These are phyloP conservation scores for Starmerella powellii DNA, from an alignment of 805 yeast species.

Conservation along the genomic window DNA sequence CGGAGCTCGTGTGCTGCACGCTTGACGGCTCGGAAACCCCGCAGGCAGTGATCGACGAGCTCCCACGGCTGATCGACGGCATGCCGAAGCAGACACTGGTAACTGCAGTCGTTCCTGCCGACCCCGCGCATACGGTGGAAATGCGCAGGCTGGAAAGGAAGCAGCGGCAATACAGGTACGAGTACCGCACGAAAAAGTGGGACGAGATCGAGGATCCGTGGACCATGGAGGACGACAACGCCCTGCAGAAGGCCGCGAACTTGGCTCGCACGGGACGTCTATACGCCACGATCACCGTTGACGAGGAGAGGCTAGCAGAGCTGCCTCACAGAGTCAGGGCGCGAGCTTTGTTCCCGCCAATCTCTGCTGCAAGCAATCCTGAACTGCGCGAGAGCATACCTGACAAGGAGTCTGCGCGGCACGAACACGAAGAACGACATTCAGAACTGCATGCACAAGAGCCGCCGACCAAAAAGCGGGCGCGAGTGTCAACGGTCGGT, in stretches of 20 bases:
- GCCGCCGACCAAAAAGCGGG: too few relatives aligned
- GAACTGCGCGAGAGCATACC: too few relatives aligned
- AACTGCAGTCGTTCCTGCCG: slow-evolving; percentile 40
- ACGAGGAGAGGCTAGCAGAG: neutral
- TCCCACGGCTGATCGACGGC: slow-evolving; percentile 38
- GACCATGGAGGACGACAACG: slow-evolving; percentile 39
- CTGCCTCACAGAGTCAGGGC: neutral
- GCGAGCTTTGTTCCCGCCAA: too few relatives aligned
- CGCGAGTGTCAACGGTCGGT: too few relatives aligned
- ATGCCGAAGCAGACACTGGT: slow-evolving; percentile 51
- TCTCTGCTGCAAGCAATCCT: too few relatives aligned
- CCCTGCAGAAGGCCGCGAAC: slow-evolving; percentile 37
- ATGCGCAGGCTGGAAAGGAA: slow-evolving; percentile 34
- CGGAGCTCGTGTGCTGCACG: slow-evolving; percentile 8
- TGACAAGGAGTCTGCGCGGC: too few relatives aligned
- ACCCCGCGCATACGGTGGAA: slow-evolving; percentile 47
- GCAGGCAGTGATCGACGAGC: slow-evolving; percentile 35
- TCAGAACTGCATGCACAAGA: too few relatives aligned
- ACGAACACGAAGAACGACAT: too few relatives aligned
- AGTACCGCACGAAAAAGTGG: slow-evolving; percentile 35
- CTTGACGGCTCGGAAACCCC: slow-evolving; percentile 22
- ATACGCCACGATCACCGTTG: slow-evolving; percentile 36
- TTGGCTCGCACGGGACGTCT: slow-evolving; percentile 51
- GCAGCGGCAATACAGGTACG: slow-evolving; percentile 35
- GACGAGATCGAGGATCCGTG: slow-evolving; percentile 38